Evolutionary conservation across 768 basidiomycete genomes (phyloP), one percentile per base, ranked within the genome.

Genomic region (Lactarius akahatsu): DNA sequence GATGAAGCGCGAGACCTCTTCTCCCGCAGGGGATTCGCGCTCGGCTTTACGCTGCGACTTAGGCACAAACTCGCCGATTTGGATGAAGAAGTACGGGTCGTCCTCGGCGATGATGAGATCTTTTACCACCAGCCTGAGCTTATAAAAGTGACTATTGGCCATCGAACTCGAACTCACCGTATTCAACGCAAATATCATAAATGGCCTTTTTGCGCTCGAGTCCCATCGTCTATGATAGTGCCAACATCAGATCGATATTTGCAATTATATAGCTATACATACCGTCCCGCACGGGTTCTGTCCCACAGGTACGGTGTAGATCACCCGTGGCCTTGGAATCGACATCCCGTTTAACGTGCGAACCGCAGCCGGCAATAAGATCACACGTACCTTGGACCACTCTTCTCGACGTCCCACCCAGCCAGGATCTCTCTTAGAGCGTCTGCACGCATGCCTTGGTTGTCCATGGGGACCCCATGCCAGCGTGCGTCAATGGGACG

Each of bases 281-380:
- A 89, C 87, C 30, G 83, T 78, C 23, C 92, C 92, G 6, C 86
- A 88, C 5, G 92, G 93, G 74, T 94, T 94, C 77, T 94, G 91
- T 32, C 90, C 91, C n/a, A 91, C 81, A 0, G 91, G 90, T 15
- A 92, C 80, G 5, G 86, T 89, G 73, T 91, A 91, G 75, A 91
- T 80, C 36, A 91, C 82, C 71, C 83, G 87, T 43, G 89, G 89
- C 43, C 88, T 89, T 67, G 23, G 5, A 52, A 52, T 52, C 13
- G 26, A 26, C 13, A 26, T 15, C 10, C 23, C 4, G 4, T 13
- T 66, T 26, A 65, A 41, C n/a, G 34, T 61, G 43, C 11, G 23
- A 50, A 23, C 47, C 6, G 23, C 23, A 15, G n/a, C 16, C 0
- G 15, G 34, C 8, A 34, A 59, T 28, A n/a, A 2, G n/a, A 28